Conservation (phyloP, 2,329 filamentous ascomycete species). For the Xenoacremonium recifei region DNA sequence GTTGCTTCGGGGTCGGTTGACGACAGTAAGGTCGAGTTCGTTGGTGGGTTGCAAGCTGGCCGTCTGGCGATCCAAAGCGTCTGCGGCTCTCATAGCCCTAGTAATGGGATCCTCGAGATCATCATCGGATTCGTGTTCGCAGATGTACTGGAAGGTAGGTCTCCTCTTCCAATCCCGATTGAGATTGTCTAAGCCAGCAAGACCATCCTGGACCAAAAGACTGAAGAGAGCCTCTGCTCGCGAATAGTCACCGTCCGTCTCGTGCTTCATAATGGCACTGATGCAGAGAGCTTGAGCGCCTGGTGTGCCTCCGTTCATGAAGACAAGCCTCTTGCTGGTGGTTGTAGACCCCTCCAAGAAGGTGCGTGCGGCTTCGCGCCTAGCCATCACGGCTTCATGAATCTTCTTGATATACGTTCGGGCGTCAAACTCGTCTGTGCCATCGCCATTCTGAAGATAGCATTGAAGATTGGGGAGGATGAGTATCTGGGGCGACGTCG, state of each 20-base stretch:
- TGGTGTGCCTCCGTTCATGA: constrained; percentile 58
- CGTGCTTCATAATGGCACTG: constrained; percentile 49
- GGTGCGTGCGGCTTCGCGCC: constrained; percentile 46
- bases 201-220: constrained; percentile 48
- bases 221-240: constrained; percentile 52
- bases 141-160: constrained; percentile 17
- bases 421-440: constrained; percentile 28
- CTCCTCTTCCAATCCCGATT: constrained; percentile 19
- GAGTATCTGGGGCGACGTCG: constrained; percentile 56
- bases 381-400: constrained; percentile 47
- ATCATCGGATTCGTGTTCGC: constrained; percentile 14
- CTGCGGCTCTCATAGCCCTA: constrained; percentile 58
- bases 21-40: constrained; percentile 46
- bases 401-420: constrained; percentile 44
- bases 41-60: constrained; percentile 50
- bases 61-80: constrained; percentile 55
- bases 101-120: constrained; percentile 47
- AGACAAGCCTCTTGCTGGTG: constrained; percentile 53
- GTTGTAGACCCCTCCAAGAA: constrained; percentile 50
- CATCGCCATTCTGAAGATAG: constrained; percentile 38
- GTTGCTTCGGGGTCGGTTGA: constrained; percentile 43
- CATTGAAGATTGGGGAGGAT: constrained; percentile 52
- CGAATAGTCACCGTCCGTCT: constrained; percentile 47
- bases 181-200: constrained; percentile 35
- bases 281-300: constrained; percentile 56